Evolutionary conservation across 2,329 filamentous ascomycete species (phyloP), one percentile per base, ranked within the genome.

Genomic region (Verticillium isaacii): DNA sequence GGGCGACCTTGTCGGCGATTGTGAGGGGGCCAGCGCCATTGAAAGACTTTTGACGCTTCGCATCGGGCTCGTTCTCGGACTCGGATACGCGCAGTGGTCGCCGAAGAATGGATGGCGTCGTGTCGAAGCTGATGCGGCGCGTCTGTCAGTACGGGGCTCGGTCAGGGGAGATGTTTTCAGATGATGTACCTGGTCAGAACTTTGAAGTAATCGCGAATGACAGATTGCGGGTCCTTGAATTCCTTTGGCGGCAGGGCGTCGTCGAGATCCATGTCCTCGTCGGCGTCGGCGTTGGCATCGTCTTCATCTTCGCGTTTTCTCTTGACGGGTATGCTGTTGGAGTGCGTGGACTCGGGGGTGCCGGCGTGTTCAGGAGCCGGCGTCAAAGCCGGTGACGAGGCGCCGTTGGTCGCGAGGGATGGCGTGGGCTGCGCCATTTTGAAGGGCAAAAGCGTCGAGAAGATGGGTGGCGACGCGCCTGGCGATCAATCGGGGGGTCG

Each of bases 11-110:
- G 67, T 85, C 82, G 62, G 79, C 75, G 64, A 88, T 82, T 64
- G 79, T 82, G 19, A 67, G 68, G n/a, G 67, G 64, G 39, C 75
- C 68, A 37, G 72, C 69, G 37, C 71, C 71, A 56, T 82, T 80
- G 58, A 80, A 77, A 2, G 84, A 79, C 71, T 86, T 88, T 67
- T 86, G 83, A 54, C 86, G 82, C 73, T 89, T 89, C 59, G 82
- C 73, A 58, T 83, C 77, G 17, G 84, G 86, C 66, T 86, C 84
- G 61, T 79, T 75, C 57, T 78, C 73, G 34, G 75, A 65, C 37
- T 77, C 70, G 5, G 72, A 61, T 2, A 82, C 77, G 59, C 80
- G 75, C 12, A 88, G 71, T 2, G 80, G 78, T 61, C 82, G 82
- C 66, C 82, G 82, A 59, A 88, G 78, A 62, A 88, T 80, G 37